A percentile compares a stretch with the other conserved stretches of the same genome.
These are phyloP conservation scores for Priceomyces carsonii DNA, from an alignment of 805 yeast species.

Conservation along the genomic window DNA sequence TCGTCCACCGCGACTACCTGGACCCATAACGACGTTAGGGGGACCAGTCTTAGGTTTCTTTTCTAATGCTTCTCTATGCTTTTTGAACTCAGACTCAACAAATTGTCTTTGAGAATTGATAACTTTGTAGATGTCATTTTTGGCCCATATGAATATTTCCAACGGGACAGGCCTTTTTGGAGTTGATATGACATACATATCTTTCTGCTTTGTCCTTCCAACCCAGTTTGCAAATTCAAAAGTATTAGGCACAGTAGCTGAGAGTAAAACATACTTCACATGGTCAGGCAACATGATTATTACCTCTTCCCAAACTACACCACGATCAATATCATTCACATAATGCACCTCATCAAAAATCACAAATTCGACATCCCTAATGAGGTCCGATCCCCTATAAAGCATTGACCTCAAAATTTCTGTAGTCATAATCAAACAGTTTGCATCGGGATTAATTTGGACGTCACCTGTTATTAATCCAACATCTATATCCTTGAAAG, in stretches of 20 bases:
- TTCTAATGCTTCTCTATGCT: conserved; percentile 56
- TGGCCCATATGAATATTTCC: conserved; percentile 85
- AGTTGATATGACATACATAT: conserved; percentile 93
- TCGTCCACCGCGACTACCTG: conserved; percentile 41
- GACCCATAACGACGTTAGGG: conserved; percentile 38
- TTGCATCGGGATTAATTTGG: conserved; percentile 94
- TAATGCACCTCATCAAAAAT: conserved; percentile 98
- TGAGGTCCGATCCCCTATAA: conserved; percentile 93
- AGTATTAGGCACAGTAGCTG: conserved; percentile 99
- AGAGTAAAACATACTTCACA: conserved; percentile 83
- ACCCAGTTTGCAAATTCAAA: conserved; percentile 98
- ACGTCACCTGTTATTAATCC: conserved; percentile 98
- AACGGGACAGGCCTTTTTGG: conserved; percentile 96
- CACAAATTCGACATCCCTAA: conserved; percentile 95
- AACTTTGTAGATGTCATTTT: conserved; percentile 66
- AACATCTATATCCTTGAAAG: conserved; percentile 79
- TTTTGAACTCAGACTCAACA: conserved; percentile 59
- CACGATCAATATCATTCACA: conserved; percentile 94
- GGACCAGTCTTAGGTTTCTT: conserved; percentile 35
- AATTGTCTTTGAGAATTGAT: conserved; percentile 76
- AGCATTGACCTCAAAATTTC: conserved; percentile 95
- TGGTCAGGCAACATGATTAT: conserved; percentile 97
- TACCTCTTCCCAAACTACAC: conserved; percentile 99
- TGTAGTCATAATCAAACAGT: conserved; percentile 96
- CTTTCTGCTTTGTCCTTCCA: conserved; percentile 94